Base-by-base conservation (phyloP, 306 rosid species). In the Inga laurina region DNA sequence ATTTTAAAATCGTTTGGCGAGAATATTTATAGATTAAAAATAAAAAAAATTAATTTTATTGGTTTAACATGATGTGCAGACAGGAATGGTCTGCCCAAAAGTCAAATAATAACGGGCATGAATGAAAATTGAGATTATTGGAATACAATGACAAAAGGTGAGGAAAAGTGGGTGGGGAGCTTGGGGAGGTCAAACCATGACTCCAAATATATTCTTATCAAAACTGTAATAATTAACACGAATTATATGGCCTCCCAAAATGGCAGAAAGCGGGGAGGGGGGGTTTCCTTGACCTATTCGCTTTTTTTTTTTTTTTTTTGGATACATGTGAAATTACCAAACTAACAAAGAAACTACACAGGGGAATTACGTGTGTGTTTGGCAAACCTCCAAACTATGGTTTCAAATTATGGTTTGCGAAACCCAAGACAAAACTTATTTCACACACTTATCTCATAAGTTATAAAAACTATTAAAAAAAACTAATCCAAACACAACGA, bases 71-170 rank as follows among this genome's bases (percentile, higher is more conserved):
- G 54, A n/a, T 5, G 79, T 57, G 61, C 41, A 8, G 34, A 49
- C 75, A 37, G 80, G 44, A 52, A 44, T 11, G 49, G 10, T 19
- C 8, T 34, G 5, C 45, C 37, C 46, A 35, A 65, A 74, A 37
- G 81, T 75, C 80, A 82, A 74, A 39, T 16, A 51, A 52, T 10
- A 59, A 59, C 30, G 56, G 43, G 77, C 37, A 76, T 19, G 48
- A 16, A 69, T 81, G 34, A 39, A 41, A 7, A 14, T 21, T 27
- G 57, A 11, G 8, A 41, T 76, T 11, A 32, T 44, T 62, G n/a
- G 48, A 27, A 62, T 4, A 62, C 2, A 44, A 45, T 32, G 4
- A 24, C 22, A 5, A 19, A n/a, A 32, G 41, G 0, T 34, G 46
- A 43, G 14, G 77, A 73, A n/a, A 15, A 71, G 66, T 48, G 72